Evolutionary conservation across 371 early-diverging fungal genomes (phyloP).

Genomic region (Saksenaea oblongispora): DNA sequence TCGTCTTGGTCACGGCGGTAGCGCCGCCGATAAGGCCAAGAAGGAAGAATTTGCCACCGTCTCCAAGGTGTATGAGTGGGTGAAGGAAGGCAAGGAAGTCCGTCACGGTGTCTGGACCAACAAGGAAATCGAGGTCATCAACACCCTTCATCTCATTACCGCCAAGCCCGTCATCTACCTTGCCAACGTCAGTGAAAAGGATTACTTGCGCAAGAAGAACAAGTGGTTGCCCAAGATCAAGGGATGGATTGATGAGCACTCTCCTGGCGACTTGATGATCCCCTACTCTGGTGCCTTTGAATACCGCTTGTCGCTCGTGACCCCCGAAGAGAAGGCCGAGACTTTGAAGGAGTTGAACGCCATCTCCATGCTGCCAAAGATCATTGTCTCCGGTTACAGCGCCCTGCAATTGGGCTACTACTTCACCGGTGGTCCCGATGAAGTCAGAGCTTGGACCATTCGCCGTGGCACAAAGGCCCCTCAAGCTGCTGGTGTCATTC

Average conservation of each 20-base stretch:
- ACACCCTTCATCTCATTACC: conserved; percentile 89
- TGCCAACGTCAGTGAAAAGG: conserved; percentile 91
- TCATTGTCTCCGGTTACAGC: conserved; percentile 91
- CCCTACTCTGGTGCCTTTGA: conserved; percentile 91
- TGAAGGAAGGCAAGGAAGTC: conserved; percentile 79
- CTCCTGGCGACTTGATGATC: conserved; percentile 85
- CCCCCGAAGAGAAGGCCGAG: conserved; percentile 60
- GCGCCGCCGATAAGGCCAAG: conserved; percentile 84
- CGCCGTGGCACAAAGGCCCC: conserved; percentile 93
- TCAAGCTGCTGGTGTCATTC: conserved; percentile 93
- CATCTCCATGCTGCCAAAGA: conserved; percentile 81
- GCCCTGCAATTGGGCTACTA: conserved; percentile 92
- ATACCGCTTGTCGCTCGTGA: conserved; percentile 48
- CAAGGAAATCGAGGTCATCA: conserved; percentile 93
- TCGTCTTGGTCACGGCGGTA: conserved; percentile 77
- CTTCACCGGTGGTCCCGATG: conserved; percentile 96
- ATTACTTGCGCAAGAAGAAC: conserved; percentile 90
- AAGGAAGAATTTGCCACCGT: conserved; percentile 86
- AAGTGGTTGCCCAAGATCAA: conserved; percentile 91
- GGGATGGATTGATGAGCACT: conserved; percentile 89
- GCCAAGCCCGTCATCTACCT: conserved; percentile 98
- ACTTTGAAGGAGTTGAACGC: conserved; percentile 64
- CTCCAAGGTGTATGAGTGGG: conserved; percentile 73
- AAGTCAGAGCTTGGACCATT: conserved; percentile 97
- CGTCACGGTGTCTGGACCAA: conserved; percentile 90